Evolutionary conservation across 257 asterid species (phyloP).

Genomic region (Scutellaria baicalensis): DNA sequence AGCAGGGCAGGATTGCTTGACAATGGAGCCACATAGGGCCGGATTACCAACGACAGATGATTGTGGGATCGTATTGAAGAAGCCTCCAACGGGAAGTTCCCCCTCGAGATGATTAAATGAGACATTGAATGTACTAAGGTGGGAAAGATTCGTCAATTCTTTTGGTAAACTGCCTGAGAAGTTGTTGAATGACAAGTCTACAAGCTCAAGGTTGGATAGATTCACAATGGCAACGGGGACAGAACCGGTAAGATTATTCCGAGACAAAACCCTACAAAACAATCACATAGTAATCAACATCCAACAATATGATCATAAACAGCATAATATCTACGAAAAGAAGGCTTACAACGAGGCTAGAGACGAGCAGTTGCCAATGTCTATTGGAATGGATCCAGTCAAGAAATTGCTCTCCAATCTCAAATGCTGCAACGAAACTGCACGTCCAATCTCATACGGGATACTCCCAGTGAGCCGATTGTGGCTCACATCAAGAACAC

Average conservation of each 20-base stretch:
- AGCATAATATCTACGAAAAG: neutral
- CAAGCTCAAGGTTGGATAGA: slow-evolving; percentile 47
- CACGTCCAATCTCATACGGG: slow-evolving; percentile 49
- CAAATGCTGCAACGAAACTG: slow-evolving; percentile 47
- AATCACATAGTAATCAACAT: neutral
- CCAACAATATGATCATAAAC: neutral
- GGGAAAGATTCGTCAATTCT: slow-evolving; percentile 59
- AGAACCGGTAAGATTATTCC: slow-evolving; percentile 59
- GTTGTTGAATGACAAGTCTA: slow-evolving; percentile 72
- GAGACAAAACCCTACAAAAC: slow-evolving; percentile 53
- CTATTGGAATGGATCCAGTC: slow-evolving; percentile 42
- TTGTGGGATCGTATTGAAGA: slow-evolving; percentile 61
- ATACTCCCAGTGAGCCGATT: slow-evolving; percentile 59
- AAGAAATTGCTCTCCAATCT: slow-evolving; percentile 52
- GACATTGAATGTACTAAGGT: slow-evolving; percentile 48
- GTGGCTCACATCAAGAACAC: slow-evolving; percentile 58
- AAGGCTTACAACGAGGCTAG: slow-evolving; percentile 58
- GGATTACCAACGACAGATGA: slow-evolving; percentile 72
- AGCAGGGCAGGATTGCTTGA: slow-evolving; percentile 71
- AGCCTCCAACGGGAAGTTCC: slow-evolving; percentile 78
- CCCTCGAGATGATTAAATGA: slow-evolving; percentile 72
- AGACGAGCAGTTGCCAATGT: slow-evolving; percentile 52
- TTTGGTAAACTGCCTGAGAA: slow-evolving; percentile 65
- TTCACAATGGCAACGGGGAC: slow-evolving; percentile 46
- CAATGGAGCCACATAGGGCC: slow-evolving; percentile 70